Evolutionary conservation across 2,329 filamentous ascomycete genomes (phyloP), one percentile per base, ranked within the genome.

Genomic region (Talaromyces sp.): DNA sequence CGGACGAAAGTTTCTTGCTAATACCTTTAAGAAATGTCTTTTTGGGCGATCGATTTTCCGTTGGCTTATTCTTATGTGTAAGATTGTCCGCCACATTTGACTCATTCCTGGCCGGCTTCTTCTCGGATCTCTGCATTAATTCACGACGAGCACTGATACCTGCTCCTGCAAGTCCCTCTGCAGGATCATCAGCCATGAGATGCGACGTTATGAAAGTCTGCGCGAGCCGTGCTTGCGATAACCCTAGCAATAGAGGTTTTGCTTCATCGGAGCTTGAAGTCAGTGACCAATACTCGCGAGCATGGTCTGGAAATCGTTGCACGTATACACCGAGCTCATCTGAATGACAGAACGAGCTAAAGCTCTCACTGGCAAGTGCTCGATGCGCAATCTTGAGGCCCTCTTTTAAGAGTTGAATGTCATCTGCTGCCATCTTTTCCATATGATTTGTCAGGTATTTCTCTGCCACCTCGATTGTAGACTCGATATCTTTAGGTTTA

Each of bases 321-420:
- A 97, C 78, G 65, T 88, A 90, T 11, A 96, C 76, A 0, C 92
- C 92, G 65, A 97, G 84, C 73, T 97, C 91, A 69, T 94, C 91
- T 24, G 87, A 88, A 31, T 81, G 77, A 65, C 89, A 90, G 70
- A 92, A 87, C 0, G 87, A 81, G 27, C 81, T 81, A 82, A 92
- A 93, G 33, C 89, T 83, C 7, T 77, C 70, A 66, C 89, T 93
- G 0, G 73, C 69, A 0, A 88, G 72, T 0, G 90, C 87, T 3
- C 81, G 70, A 49, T 86, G 82, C 1, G 91, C 89, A 60, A 89
- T 83, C 0, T 76, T 71, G n/a, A 96, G 87, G 3, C 90, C 91
- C 59, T 89, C 79, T 1, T 76, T 74, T 1, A 97, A 81, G 2
- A 89, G 76, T 0, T 71, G 68, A 33, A 85, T 81, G 71, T 97